A percentile compares a stretch with the other conserved stretches of the same genome.
phyloP scores from a whole-genome alignment of 768 basidiomycete genomes.

The Filobasidium floriforme region DNA sequence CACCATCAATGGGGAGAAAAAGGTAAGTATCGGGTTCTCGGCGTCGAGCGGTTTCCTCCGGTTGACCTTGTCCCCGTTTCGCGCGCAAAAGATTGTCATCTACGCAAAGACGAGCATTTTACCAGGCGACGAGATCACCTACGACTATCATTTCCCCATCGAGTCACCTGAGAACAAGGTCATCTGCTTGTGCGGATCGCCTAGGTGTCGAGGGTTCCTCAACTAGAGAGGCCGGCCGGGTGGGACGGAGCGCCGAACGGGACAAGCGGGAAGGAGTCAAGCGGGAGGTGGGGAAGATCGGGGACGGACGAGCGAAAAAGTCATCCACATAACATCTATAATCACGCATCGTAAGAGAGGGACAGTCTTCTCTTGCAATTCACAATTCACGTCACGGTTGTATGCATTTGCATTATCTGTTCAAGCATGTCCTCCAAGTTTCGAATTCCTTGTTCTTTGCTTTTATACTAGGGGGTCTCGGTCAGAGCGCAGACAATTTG shows the following conservation, averaged over 20 bases:
- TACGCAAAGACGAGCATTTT: constrained; percentile 96
- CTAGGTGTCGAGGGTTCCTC: constrained; percentile 82
- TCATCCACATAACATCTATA: constrained; percentile 5
- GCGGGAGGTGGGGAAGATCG: background rate
- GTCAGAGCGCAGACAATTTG: too few relatives aligned
- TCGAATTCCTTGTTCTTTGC: too few relatives aligned
- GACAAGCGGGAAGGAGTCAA: background rate
- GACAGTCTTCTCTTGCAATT: too few relatives aligned
- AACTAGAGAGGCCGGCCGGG: constrained; percentile 63
- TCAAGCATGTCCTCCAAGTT: too few relatives aligned
- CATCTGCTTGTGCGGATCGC: constrained; percentile 80
- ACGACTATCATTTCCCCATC: constrained; percentile 98
- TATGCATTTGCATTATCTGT: too few relatives aligned
- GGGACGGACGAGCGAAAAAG: background rate
- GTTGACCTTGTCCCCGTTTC: background rate
- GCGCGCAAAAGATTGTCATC: constrained; percentile 72
- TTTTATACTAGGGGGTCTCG: too few relatives aligned
- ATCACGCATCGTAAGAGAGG: too few relatives aligned
- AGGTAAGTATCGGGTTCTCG: constrained; percentile 27
- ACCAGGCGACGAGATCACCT: constrained; percentile 94
- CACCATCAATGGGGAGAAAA: constrained; percentile 50
- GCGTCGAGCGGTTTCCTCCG: background rate
- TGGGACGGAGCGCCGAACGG: too few relatives aligned
- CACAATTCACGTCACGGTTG: too few relatives aligned
- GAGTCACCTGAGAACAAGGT: constrained; percentile 84